Evolutionary conservation across 78 protist species (phyloP).

Genomic region (Guillardia theta): DNA sequence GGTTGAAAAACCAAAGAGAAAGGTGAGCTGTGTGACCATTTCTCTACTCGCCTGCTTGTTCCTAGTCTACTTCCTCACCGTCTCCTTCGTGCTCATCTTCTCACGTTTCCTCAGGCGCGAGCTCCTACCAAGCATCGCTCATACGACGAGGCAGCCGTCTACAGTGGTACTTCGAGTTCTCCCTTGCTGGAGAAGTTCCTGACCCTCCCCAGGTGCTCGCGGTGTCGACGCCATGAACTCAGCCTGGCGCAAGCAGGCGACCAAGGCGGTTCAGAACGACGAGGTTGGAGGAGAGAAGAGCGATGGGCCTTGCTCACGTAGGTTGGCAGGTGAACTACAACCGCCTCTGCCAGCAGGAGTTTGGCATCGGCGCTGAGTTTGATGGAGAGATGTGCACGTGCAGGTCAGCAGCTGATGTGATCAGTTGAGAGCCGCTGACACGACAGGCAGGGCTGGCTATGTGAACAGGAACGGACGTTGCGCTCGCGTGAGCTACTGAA

Average conservation of each 20-base stretch:
- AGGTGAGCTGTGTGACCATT: neutral
- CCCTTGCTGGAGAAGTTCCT: no score
- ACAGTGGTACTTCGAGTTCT: no score
- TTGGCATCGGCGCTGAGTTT: conserved; percentile 19
- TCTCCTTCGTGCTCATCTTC: no score
- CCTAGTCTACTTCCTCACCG: no score
- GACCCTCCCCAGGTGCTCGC: no score
- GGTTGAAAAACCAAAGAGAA: neutral
- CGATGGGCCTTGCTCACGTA: no score
- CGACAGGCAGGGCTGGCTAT: neutral
- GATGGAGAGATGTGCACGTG: neutral
- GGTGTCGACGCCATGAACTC: neutral
- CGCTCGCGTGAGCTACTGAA: neutral
- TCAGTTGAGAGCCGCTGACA: no score
- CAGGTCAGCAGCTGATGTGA: neutral
- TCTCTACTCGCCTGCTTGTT: no score
- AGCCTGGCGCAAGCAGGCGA: conserved; percentile 16
- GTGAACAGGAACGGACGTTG: conserved; percentile 4
- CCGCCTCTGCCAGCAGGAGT: conserved; percentile 23
- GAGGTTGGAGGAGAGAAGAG: no score
- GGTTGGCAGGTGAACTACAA: no score
- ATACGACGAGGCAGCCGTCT: neutral
- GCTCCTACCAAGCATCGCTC: neutral
- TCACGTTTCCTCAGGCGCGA: no score
- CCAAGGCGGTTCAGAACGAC: neutral